Evolutionary conservation across 768 basidiomycete species (phyloP).

Genomic region (Suillus occidentalis): DNA sequence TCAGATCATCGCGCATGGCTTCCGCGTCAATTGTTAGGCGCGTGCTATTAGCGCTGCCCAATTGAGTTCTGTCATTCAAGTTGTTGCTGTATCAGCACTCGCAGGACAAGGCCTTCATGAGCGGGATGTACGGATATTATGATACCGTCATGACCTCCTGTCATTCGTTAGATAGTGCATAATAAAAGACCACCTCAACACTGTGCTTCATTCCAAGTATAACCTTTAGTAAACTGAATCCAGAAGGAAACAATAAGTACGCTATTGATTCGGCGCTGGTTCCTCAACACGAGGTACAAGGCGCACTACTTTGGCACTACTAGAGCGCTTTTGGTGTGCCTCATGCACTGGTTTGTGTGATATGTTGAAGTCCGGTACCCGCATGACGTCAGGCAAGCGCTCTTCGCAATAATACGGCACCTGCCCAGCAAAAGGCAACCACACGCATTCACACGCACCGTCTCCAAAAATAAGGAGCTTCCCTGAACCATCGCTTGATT

Average conservation of each 20-base stretch:
- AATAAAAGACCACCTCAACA: background rate
- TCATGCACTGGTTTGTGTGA: background rate
- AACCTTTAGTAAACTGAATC: background rate
- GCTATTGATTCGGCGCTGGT: background rate
- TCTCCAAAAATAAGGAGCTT: background rate
- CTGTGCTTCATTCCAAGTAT: background rate
- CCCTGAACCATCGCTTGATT: background rate
- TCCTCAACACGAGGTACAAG: background rate
- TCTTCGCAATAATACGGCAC: background rate
- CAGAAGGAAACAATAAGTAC: background rate
- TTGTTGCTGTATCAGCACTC: background rate
- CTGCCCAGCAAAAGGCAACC: background rate
- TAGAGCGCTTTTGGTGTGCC: background rate
- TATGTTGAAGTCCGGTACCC: background rate
- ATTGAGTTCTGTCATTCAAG: background rate
- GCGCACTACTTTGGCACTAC: background rate
- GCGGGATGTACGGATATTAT: slow-evolving; percentile 1
- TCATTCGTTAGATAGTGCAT: background rate
- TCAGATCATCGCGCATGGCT: background rate
- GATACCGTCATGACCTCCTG: background rate
- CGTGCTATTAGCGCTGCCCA: background rate
- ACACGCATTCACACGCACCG: background rate
- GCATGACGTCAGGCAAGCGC: background rate
- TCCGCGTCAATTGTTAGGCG: background rate
- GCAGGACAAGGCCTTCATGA: background rate